These are phyloP conservation scores for Endogone sp. DNA, from an alignment of 192 early-diverging fungal species.

Conservation along the genomic window DNA sequence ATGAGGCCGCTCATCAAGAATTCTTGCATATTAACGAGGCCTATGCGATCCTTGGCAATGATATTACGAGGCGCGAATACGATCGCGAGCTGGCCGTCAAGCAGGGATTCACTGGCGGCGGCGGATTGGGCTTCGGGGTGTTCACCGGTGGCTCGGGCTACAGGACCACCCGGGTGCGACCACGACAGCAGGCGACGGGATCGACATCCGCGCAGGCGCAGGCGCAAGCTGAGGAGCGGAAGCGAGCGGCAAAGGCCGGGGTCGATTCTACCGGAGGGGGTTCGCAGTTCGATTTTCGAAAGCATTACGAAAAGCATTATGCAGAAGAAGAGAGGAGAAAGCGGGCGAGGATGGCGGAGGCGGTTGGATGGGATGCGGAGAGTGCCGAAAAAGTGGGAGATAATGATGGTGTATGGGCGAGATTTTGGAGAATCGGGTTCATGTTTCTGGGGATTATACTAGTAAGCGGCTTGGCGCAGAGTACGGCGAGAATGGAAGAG, in stretches of 20 bases:
- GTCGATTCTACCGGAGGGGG: not conserved
- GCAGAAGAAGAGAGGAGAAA: constrained; percentile 26
- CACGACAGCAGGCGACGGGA: constrained; percentile 9
- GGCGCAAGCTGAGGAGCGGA: constrained; percentile 28
- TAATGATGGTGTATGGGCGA: not conserved
- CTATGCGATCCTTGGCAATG: constrained; percentile 74
- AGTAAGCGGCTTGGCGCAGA: not conserved
- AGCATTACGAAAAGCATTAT: constrained; percentile 25
- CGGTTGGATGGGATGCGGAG: too few species aligned
- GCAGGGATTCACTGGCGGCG: constrained; percentile 4
- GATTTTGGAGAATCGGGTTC: not conserved
- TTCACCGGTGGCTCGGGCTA: constrained; percentile 12
- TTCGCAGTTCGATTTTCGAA: constrained; percentile 12
- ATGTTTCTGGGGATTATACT: not conserved
- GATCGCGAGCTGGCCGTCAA: constrained; percentile 51
- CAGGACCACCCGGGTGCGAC: constrained; percentile 10
- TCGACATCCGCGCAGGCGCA: constrained; percentile 19
- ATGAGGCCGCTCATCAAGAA: constrained; percentile 58
- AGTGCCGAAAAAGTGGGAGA: not conserved
- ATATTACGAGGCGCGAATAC: constrained; percentile 68
- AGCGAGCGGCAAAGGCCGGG: not conserved
- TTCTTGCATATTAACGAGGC: constrained; percentile 87
- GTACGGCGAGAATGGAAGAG: not conserved
- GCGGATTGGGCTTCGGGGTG: constrained; percentile 12
- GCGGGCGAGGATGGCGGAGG: constrained; percentile 7